phyloP scores from a whole-genome alignment of 345 rosid species.

The Gossypium herbaceum region DNA sequence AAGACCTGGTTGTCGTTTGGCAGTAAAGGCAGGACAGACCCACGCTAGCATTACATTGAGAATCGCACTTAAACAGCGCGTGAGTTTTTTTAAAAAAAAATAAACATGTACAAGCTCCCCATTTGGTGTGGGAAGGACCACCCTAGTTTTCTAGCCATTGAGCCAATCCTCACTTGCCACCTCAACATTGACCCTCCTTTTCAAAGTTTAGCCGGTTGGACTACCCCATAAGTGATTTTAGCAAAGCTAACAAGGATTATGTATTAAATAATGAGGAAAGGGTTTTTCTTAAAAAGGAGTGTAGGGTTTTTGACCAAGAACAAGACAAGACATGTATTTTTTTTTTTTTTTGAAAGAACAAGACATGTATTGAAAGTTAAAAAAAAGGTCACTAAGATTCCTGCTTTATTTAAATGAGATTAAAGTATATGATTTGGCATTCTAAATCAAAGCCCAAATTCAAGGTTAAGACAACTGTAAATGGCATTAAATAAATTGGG shows the following conservation, averaged over 20 bases:
- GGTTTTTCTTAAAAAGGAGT: too few species aligned
- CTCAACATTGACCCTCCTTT: background rate
- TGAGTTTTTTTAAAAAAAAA: background rate
- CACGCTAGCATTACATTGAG: conserved; percentile 14
- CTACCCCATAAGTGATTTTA: background rate
- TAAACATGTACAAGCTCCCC: background rate
- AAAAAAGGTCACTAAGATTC: background rate
- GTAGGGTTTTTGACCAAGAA: conserved; percentile 25
- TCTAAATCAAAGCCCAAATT: conserved; percentile 3
- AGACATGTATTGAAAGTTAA: background rate
- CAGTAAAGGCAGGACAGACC: background rate
- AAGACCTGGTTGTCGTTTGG: conserved; percentile 21
- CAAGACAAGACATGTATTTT: conserved; percentile 5
- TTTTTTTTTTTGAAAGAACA: background rate
- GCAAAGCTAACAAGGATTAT: background rate
- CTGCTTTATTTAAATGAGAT: background rate
- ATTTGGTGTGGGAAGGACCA: background rate
- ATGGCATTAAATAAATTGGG: background rate
- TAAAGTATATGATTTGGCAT: conserved; percentile 4
- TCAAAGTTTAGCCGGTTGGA: background rate
- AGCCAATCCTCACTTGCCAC: background rate
- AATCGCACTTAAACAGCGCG: conserved; percentile 18
- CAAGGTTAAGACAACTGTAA: background rate
- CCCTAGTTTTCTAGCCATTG: background rate
- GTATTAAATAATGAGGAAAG: too few species aligned